Evolutionary conservation across 306 rosid species (phyloP), one percentile per base, ranked within the genome.

Genomic region (Castanea sativa): DNA sequence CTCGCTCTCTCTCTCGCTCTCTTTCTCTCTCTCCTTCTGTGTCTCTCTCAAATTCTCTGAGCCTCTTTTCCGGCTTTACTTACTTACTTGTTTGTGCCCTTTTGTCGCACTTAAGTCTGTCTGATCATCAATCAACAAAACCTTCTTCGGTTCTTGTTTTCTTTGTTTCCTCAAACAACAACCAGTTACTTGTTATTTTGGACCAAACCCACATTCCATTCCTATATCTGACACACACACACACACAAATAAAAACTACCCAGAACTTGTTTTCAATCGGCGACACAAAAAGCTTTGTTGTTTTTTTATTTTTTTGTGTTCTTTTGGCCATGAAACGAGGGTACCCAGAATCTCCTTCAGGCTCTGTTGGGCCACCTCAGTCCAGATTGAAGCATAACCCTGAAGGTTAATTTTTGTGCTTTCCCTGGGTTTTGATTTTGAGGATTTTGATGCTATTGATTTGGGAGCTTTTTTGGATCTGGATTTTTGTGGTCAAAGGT

Each of bases 331-430:
- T 95, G 99, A 95, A 95, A 87, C 96, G 99, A 68, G 96, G 93
- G 45, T 88, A 90, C 86, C 71, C 84, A 53, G 92, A 93, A 74
- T 91, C 94, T 51, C 84, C 96, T 53, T 88, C 97, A 15, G 75
- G 89, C 76, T 93, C 99, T 13, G 19, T 78, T 1, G 98, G 91
- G 60, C 98, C 96, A 8, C 96, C 98, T 69, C 97, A 91, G 51
- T 91, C 99, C 83, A 92, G 88, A 89, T 30, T 86, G 49, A 95
- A 88, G 55, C 80, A 78, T 70, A 90, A 95, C 86, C 89, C 97
- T 27, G 89, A 92, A 90, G 98, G 99, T 95, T 70, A 67, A 45
- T 56, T 69, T 86, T 79, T 67, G 38, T 33, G 77, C 84, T 73
- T 43, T 56, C 78, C 65, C 19, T 71, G 61, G 11, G 49, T 83